Percentiles rank a stretch among this genome's conserved stretches.
phyloP scores from a whole-genome alignment of 345 rosid species.

The Aurinia saxatilis region DNA sequence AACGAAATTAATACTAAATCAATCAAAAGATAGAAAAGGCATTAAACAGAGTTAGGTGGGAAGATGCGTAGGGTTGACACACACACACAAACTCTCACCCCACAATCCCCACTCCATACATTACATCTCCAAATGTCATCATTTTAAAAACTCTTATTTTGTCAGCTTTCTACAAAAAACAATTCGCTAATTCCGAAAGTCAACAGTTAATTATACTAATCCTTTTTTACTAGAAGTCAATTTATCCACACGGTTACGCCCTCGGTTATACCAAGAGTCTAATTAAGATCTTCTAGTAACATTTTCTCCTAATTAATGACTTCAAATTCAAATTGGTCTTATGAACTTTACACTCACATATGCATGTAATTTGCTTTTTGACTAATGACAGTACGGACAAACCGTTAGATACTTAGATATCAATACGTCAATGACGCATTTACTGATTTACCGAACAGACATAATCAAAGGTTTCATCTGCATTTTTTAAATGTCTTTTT shows the following conservation, averaged over 20 bases:
- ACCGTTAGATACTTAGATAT: not conserved
- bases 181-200: too few species aligned
- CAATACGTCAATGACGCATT: not conserved
- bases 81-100: not conserved
- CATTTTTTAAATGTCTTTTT: not conserved
- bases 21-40: not conserved
- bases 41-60: slow-evolving; percentile 20
- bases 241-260: not conserved
- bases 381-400: not conserved
- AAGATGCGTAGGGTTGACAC: slow-evolving; percentile 15
- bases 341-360: not conserved
- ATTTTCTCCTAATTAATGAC: not conserved
- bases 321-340: too few species aligned
- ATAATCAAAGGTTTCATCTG: not conserved
- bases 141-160: not conserved
- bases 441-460: not conserved
- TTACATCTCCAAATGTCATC: not conserved
- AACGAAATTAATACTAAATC: not conserved
- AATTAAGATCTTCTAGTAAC: not conserved
- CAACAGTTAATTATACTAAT: not conserved
- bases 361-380: not conserved
- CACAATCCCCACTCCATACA: not conserved
- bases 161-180: too few species aligned
- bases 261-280: not conserved
- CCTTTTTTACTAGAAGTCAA: not conserved